Base-by-base conservation (phyloP, 495 filamentous ascomycete genomes). In the Neurospora sp. region DNA sequence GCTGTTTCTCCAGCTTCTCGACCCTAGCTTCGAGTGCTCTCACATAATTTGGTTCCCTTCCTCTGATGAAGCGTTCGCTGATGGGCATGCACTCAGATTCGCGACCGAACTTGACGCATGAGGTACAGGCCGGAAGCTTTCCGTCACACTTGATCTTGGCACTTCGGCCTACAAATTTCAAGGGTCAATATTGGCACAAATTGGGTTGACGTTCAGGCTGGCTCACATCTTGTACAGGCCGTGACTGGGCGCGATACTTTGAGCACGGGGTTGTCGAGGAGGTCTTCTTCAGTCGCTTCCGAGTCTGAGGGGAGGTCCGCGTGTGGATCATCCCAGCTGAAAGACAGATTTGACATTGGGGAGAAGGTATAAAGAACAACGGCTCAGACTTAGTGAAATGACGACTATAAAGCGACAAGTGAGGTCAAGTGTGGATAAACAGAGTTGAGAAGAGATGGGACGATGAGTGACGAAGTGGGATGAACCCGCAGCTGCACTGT, bases 141-240 rank as follows among this genome's bases (percentile, higher is more conserved):
- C 94, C 94, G 83, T 98, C 95, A 75, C 95, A 98, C 87, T 90
- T 97, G 80, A 97, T 93, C 84, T 98, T 98, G 69, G 94, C 94
- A 65, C 89, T 87, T 69, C 95, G 91, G 84, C 86, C 86, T 88
- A 73, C 53, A 31, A 16, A 39, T 69, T 4, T 14, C 45, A 44
- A 8, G 42, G 61, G 74, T 80, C 75, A 82, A 78, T 73, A 31
- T 38, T 35, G 45, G 27, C 68, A 17, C 41, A 20, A 40, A 37
- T 65, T 0, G 2, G 37, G 70, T 68, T 69, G 44, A 44, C 22
- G n/a, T 14, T n/a, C n/a, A 48, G 10, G 10, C 12, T 20, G 48
- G 80, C 85, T 84, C 72, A 88, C 95, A 98, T 86, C 93, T 89
- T 70, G 92, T 93, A 82, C 95, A 98, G 6, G 95, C 95, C 72